phyloP scores from a whole-genome alignment of 768 basidiomycete genomes.

The Russula abietina region DNA sequence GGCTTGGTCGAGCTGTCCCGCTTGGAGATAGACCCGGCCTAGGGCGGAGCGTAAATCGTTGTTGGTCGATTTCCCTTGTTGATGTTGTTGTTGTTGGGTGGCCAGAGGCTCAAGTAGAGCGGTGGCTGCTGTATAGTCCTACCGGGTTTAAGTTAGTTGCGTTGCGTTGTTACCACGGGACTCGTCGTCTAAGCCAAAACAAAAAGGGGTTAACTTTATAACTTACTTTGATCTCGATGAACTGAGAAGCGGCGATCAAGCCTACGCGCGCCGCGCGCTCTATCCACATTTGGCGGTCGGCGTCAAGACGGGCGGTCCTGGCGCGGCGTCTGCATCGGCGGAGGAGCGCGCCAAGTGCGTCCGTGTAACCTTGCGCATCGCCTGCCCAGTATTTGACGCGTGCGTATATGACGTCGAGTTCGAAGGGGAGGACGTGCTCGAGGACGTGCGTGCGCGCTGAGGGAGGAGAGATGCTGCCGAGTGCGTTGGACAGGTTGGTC shows the following conservation, averaged over 20 bases:
- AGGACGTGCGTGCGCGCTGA: constrained; percentile 55
- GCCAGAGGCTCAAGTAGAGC: constrained; percentile 65
- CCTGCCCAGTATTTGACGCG: constrained; percentile 77
- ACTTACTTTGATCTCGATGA: constrained; percentile 76
- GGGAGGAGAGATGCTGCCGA: constrained; percentile 50
- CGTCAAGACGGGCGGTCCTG: constrained; percentile 34
- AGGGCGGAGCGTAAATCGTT: constrained; percentile 59
- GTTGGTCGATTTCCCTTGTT: neutral
- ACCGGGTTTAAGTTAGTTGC: no score
- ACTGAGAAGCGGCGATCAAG: constrained; percentile 73
- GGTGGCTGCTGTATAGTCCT: constrained; percentile 69
- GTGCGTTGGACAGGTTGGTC: constrained; percentile 68
- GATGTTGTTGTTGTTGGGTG: constrained; percentile 22
- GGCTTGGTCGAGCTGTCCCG: constrained; percentile 58
- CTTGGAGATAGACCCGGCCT: constrained; percentile 69
- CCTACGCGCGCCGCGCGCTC: constrained; percentile 72
- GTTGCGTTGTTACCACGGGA: no score
- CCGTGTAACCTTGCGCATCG: constrained; percentile 74
- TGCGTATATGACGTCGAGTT: constrained; percentile 61
- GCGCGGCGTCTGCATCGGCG: constrained; percentile 48
- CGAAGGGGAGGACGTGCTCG: constrained; percentile 50
- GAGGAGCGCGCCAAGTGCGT: constrained; percentile 61
- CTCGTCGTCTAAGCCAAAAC: no score
- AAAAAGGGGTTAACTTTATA: no score
- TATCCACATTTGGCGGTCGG: constrained; percentile 58